phyloP scores from a whole-genome alignment of 1,284 basidiomycete genomes.

The Ceratobasidium sp. region DNA sequence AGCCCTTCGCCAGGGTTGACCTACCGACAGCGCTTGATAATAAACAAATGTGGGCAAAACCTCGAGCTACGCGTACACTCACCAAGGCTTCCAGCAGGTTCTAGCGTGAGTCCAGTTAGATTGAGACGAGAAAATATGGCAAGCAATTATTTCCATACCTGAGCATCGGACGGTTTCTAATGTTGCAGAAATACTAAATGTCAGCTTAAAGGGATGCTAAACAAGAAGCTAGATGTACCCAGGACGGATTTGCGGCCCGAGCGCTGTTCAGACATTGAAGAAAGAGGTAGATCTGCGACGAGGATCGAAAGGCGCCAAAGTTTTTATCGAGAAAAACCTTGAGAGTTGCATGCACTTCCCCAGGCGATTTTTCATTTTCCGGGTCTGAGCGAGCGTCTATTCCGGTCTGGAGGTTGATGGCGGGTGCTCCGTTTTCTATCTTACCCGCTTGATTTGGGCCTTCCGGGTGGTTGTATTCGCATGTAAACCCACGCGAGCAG shows the following conservation, averaged over 20 bases:
- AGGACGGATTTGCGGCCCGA: background rate
- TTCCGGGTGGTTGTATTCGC: background rate
- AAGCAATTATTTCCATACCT: background rate
- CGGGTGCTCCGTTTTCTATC: background rate
- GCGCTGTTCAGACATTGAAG: slow-evolving; percentile 27
- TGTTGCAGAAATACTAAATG: background rate
- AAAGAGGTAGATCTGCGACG: slow-evolving; percentile 22
- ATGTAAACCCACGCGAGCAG: slow-evolving; percentile 20
- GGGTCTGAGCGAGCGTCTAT: background rate
- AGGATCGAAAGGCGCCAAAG: slow-evolving; percentile 20
- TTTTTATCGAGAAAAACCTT: background rate
- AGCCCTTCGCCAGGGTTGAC: slow-evolving; percentile 1
- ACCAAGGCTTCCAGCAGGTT: slow-evolving; percentile 8
- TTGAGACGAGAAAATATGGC: background rate
- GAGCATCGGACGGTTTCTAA: slow-evolving; percentile 21
- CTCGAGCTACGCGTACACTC: background rate
- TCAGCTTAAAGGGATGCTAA: background rate
- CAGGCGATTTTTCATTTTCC: background rate
- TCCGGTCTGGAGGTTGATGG: background rate
- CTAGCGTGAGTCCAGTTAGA: background rate
- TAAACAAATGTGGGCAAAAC: background rate
- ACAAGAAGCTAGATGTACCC: slow-evolving; percentile 8
- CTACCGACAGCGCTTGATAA: background rate
- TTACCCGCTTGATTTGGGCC: background rate
- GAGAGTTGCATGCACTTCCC: background rate